Percentiles rank a stretch among this genome's conserved stretches.
Evolutionary conservation across 768 basidiomycete genomes (phyloP).

Genomic region (Lyophyllum semitale): DNA sequence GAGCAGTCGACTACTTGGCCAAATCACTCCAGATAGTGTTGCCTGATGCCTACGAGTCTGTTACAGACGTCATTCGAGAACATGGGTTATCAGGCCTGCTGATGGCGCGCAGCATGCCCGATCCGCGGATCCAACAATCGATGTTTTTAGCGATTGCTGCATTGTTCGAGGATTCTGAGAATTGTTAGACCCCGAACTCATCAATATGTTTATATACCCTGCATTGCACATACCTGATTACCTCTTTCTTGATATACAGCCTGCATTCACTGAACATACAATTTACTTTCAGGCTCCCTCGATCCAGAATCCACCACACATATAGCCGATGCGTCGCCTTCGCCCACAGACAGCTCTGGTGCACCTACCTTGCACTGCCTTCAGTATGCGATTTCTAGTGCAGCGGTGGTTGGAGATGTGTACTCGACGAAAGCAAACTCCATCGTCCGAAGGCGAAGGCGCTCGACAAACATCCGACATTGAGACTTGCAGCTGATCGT

Average conservation of each 20-base stretch:
- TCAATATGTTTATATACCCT: too few relatives aligned
- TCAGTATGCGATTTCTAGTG: neutral
- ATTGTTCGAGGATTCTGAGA: neutral
- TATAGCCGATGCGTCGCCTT: neutral
- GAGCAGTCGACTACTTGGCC: conserved; percentile 10
- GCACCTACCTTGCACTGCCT: neutral
- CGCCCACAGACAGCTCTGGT: neutral
- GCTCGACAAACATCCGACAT: neutral
- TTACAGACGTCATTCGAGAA: conserved; percentile 5
- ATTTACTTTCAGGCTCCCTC: neutral
- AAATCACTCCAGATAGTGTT: conserved; percentile 6
- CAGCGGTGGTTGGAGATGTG: neutral
- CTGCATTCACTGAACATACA: neutral
- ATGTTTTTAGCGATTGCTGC: conserved; percentile 10
- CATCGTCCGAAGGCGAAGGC: neutral
- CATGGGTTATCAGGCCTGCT: conserved; percentile 7
- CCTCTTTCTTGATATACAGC: too few relatives aligned
- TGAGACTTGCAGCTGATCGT: neutral
- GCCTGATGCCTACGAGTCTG: conserved; percentile 1
- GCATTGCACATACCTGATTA: too few relatives aligned
- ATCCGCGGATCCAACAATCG: conserved; percentile 8
- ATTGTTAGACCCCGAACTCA: too few relatives aligned
- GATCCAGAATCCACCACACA: neutral
- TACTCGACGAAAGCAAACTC: neutral
- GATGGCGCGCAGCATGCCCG: neutral